phyloP scores from a whole-genome alignment of 2,329 filamentous ascomycete species.

The Blastomyces emzantsi region DNA sequence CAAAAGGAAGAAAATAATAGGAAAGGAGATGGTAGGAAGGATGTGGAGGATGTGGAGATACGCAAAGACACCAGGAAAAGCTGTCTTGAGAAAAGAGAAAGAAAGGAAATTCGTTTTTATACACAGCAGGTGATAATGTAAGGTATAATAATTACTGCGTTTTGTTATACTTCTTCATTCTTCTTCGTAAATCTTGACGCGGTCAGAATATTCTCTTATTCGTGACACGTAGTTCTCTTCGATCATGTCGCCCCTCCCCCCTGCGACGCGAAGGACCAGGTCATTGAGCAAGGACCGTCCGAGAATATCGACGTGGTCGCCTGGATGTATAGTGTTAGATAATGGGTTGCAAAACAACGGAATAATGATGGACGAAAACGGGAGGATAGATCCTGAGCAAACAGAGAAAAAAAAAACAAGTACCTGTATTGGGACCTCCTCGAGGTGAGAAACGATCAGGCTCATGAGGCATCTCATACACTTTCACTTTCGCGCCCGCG shows the following conservation, averaged over 20 bases:
- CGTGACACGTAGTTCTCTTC: constrained; percentile 68
- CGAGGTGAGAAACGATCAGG: constrained; percentile 85
- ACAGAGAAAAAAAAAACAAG: no score
- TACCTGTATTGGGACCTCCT: constrained; percentile 55
- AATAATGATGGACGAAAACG: not conserved
- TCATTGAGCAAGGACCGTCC: constrained; percentile 85
- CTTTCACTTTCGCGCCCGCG: constrained; percentile 66
- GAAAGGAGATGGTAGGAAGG: not conserved
- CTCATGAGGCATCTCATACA: constrained; percentile 94
- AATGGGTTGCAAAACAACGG: not conserved
- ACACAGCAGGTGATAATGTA: not conserved
- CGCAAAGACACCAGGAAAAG: not conserved
- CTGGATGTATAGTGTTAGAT: constrained; percentile 37
- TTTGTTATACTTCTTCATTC: constrained; percentile 8
- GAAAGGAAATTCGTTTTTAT: not conserved
- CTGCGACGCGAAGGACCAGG: constrained; percentile 74
- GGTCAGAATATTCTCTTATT: constrained; percentile 72
- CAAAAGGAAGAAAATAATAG: not conserved
- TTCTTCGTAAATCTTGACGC: constrained; percentile 72
- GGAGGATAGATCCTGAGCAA: not conserved
- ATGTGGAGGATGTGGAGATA: not conserved
- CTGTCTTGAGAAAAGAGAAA: not conserved
- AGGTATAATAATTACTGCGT: not conserved
- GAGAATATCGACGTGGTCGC: constrained; percentile 94
- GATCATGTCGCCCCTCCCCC: constrained; percentile 73